Conservation (phyloP, 2,329 filamentous ascomycete species). For the Aureobasidium sp. region DNA sequence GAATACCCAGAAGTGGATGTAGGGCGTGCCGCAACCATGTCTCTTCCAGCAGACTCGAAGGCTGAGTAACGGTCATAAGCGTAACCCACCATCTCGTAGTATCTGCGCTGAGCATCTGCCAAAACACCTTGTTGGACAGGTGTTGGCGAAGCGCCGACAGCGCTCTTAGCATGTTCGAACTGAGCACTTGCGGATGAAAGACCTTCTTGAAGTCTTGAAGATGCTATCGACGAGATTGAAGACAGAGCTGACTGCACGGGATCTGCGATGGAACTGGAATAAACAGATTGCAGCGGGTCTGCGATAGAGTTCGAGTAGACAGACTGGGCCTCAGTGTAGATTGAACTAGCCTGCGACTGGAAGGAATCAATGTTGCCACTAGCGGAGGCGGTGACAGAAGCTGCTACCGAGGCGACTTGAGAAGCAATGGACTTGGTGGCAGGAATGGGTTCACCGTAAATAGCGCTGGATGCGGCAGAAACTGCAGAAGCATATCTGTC, state of each 20-base stretch:
- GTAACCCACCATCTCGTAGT: slow-evolving; percentile 69
- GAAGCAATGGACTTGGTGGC: slow-evolving; percentile 32
- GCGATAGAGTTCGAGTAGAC: slow-evolving; percentile 59
- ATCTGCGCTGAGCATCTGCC: slow-evolving; percentile 55
- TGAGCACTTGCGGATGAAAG: slow-evolving; percentile 61
- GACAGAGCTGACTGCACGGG: slow-evolving; percentile 41
- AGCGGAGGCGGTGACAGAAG: slow-evolving; percentile 14
- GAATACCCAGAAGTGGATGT: slow-evolving; percentile 54
- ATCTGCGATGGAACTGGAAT: slow-evolving; percentile 54
- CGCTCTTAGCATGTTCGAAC: slow-evolving; percentile 59
- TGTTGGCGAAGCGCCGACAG: slow-evolving; percentile 55
- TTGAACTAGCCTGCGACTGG: slow-evolving; percentile 42
- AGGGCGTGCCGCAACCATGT: slow-evolving; percentile 37
- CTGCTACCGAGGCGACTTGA: slow-evolving; percentile 25
- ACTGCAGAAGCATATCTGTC: slow-evolving; percentile 50
- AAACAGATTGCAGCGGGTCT: slow-evolving; percentile 42
- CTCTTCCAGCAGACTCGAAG: slow-evolving; percentile 64
- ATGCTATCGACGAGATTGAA: slow-evolving; percentile 58
- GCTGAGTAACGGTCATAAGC: slow-evolving; percentile 72
- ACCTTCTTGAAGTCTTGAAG: slow-evolving; percentile 61
- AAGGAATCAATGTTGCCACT: slow-evolving; percentile 26
- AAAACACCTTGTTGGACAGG: slow-evolving; percentile 45
- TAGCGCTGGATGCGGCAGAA: slow-evolving; percentile 48
- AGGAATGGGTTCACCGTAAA: slow-evolving; percentile 44
- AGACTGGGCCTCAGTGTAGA: slow-evolving; percentile 57